Base-by-base conservation (phyloP, 495 filamentous ascomycete genomes). In the Pseudotulostoma volvatum region DNA sequence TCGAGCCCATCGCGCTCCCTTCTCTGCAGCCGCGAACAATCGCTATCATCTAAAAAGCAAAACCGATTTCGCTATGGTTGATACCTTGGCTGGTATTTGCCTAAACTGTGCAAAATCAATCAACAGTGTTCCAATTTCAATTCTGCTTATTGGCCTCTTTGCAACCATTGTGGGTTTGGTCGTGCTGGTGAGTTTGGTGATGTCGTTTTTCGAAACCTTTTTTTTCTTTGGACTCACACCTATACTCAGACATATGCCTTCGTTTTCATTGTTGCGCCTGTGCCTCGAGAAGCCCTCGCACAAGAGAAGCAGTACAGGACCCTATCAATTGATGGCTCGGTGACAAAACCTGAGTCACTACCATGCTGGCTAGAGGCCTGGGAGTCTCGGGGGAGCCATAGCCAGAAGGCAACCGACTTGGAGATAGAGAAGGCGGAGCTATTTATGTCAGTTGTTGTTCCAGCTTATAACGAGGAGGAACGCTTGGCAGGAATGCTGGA, bases 401-500 rank as follows among this genome's bases (percentile, higher is more conserved):
- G 55, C 52, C 46, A 57, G 43, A 38, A 60, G 48, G 40, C 51
- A 47, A 44, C 59, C 39, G 13, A 55, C 7, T 48, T 63, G 2
- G 58, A 64, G 23, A 57, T 71, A 21, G 61, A 66, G 21, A 59
- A 63, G 3, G 59, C 77, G 0, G 70, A 76, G 16, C 48, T 84
- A 7, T 73, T 73, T 53, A 75, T 97, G 66, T 88, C 80, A 38
- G 74, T 96, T 2, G 84, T 97, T 2, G 79, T 97, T 34, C 90
- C 90, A 0, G 90, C 90, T 4, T 99, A 84, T 66, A 96, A 99
- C 55, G 90, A 99, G 47, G 75, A 84, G 45, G 69, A 82, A 40
- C 75, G 90, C 9, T 65, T 99, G 14, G 64, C 69, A 4, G 75
- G 75, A 7, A 93, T 93, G 71, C 66, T 99, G 13, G 76, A 86